A percentile compares a stretch with the other conserved stretches of the same genome.
These are phyloP conservation scores for Dryas octopetala DNA, from an alignment of 306 rosid genomes.

Conservation along the genomic window DNA sequence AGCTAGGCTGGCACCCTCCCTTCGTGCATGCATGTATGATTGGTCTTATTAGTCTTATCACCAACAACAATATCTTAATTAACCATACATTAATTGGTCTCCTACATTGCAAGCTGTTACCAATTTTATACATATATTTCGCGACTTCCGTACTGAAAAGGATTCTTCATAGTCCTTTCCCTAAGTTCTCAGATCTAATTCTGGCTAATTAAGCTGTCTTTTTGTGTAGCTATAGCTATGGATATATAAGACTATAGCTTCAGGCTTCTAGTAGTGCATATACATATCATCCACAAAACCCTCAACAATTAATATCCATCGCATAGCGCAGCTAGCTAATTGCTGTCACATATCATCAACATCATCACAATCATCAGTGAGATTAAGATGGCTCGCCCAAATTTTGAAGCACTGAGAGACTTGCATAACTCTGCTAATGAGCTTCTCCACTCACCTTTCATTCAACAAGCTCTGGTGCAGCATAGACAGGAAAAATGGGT, in stretches of 20 bases:
- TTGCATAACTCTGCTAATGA: conserved; percentile 56
- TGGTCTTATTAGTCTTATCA: neutral
- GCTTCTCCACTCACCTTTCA: conserved; percentile 49
- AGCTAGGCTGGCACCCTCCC: neutral
- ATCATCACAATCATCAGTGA: neutral
- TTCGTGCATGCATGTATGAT: conserved; percentile 20
- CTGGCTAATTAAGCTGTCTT: conserved; percentile 19
- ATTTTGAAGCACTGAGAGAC: conserved; percentile 52
- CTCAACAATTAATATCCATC: neutral
- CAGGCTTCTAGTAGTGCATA: neutral
- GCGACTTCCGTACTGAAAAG: conserved; percentile 38
- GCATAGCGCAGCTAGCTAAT: too few relatives aligned
- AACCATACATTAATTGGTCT: neutral
- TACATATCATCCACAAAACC: neutral
- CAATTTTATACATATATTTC: conserved; percentile 6
- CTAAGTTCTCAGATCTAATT: neutral
- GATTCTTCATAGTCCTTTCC: conserved; percentile 39
- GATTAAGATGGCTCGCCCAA: conserved; percentile 38
- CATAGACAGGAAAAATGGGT: conserved; percentile 53
- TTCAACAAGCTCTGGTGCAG: conserved; percentile 38
- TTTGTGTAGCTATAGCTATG: too few relatives aligned
- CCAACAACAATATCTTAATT: conserved; percentile 5
- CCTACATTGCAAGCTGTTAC: conserved; percentile 38
- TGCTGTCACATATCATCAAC: neutral
- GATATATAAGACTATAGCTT: too few relatives aligned